Evolutionary conservation across 2,329 filamentous ascomycete species (phyloP).

Genomic region (Fusarium sp.): DNA sequence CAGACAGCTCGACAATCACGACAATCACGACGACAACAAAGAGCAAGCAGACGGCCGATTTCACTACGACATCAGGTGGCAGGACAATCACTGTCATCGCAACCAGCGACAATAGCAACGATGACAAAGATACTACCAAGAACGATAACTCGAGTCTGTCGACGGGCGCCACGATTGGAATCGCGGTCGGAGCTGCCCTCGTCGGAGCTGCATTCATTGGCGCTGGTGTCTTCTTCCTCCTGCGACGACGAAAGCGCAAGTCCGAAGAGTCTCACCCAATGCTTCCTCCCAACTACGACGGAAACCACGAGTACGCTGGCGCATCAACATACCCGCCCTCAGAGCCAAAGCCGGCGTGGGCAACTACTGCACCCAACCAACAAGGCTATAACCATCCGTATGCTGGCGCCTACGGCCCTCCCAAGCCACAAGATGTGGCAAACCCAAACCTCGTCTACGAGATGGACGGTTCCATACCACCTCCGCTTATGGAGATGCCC

Average conservation of each 20-base stretch:
- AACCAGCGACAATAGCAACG: constrained; percentile 10
- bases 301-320: constrained; percentile 21
- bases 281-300: constrained; percentile 40
- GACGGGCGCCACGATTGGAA: constrained; percentile 53
- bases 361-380: constrained; percentile 1
- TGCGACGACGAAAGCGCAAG: constrained; percentile 45
- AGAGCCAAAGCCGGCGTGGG: constrained; percentile 38
- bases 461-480: constrained; percentile 38
- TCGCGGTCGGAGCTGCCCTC: constrained; percentile 53
- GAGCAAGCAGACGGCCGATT: constrained; percentile 5
- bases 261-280: constrained; percentile 48
- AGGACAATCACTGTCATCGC: constrained; percentile 21
- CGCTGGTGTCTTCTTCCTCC: constrained; percentile 39
- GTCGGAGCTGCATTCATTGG: constrained; percentile 46
- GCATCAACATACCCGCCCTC: constrained; percentile 34
- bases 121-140: background rate
- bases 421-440: constrained; percentile 13
- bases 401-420: constrained; percentile 16
- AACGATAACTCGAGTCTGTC: constrained; percentile 44
- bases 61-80: constrained; percentile 26
- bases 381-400: background rate
- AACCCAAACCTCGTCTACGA: constrained; percentile 28
- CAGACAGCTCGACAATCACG: constrained; percentile 6
- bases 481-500: constrained; percentile 29
- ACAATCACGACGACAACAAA: constrained; percentile 10